Evolutionary conservation across 192 early-diverging fungal genomes (phyloP).

Genomic region (Podila verticillata): DNA sequence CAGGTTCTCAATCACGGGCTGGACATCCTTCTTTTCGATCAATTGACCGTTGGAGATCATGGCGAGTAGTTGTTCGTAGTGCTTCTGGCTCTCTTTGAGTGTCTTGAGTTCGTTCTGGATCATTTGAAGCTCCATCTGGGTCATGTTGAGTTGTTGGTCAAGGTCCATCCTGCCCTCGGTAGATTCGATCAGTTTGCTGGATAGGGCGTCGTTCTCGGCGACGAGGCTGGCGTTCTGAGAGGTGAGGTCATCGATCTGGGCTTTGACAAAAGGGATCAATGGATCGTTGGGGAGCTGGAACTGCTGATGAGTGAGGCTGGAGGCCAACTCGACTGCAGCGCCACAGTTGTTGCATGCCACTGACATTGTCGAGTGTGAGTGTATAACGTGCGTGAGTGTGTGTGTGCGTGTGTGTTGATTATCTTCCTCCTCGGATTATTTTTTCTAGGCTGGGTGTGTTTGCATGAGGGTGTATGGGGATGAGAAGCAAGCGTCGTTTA

Average conservation of each 20-base stretch:
- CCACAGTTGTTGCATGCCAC: conserved; percentile 48
- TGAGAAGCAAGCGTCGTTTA: too few species aligned
- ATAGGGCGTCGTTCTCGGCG: conserved; percentile 49
- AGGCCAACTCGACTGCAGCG: conserved; percentile 32
- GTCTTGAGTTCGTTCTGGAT: conserved; percentile 35
- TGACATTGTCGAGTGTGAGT: conserved; percentile 19
- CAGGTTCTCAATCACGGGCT: conserved; percentile 49
- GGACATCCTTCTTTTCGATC: conserved; percentile 52
- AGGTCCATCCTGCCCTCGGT: conserved; percentile 48
- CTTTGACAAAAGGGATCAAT: conserved; percentile 46
- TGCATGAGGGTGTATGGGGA: neutral
- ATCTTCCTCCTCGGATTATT: neutral
- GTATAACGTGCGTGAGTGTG: neutral
- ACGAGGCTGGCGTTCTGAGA: conserved; percentile 43
- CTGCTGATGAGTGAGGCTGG: conserved; percentile 21
- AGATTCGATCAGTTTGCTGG: conserved; percentile 47
- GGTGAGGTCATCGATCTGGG: conserved; percentile 43
- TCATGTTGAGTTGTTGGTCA: conserved; percentile 41
- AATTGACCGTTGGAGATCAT: conserved; percentile 50
- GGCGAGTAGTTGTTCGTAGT: conserved; percentile 34
- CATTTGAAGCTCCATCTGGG: conserved; percentile 48
- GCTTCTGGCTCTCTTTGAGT: conserved; percentile 26
- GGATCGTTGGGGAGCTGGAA: conserved; percentile 23
- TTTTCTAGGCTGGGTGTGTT: neutral
- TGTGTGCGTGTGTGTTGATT: neutral